A percentile compares a stretch with the other conserved stretches of the same genome.
Evolutionary conservation across 495 filamentous ascomycete species (phyloP).

Genomic region (Lasiosphaeria ovina): DNA sequence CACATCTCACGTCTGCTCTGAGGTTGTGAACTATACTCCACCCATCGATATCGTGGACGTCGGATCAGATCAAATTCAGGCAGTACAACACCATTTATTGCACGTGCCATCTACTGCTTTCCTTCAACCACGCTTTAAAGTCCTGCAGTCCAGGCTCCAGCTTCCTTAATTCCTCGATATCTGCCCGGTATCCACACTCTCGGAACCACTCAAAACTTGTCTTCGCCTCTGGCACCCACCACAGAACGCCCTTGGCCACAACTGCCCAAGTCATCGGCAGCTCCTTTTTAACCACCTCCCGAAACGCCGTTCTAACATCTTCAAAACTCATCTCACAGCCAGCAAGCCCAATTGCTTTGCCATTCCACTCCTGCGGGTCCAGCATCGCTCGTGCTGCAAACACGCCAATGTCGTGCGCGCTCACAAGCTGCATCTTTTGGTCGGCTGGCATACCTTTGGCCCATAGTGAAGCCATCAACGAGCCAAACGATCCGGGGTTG

Average conservation of each 20-base stretch:
- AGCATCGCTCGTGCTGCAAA: slow-evolving; percentile 60
- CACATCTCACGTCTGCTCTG: no score
- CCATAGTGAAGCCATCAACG: slow-evolving; percentile 58
- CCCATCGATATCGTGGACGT: no score
- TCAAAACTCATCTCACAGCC: slow-evolving; percentile 32
- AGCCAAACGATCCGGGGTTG: slow-evolving; percentile 50
- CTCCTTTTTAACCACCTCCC: slow-evolving; percentile 44
- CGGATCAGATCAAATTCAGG: no score
- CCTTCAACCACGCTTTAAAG: slow-evolving; percentile 60
- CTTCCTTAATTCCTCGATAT: slow-evolving; percentile 53
- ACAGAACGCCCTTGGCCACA: slow-evolving; percentile 40
- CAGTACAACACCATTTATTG: no score
- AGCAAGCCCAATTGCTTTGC: slow-evolving; percentile 30
- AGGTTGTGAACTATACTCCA: no score
- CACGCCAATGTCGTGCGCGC: slow-evolving; percentile 60
- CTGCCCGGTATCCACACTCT: slow-evolving; percentile 57
- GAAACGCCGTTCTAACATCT: slow-evolving; percentile 48
- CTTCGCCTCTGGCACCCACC: slow-evolving; percentile 51
- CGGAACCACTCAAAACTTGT: slow-evolving; percentile 66
- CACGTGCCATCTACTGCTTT: slow-evolving; percentile 51
- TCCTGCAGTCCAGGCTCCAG: slow-evolving; percentile 54
- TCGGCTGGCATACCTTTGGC: slow-evolving; percentile 34
- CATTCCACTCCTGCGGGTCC: slow-evolving; percentile 30
- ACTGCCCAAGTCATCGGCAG: slow-evolving; percentile 51
- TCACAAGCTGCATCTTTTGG: slow-evolving; percentile 57